These are phyloP conservation scores for Backusella parvicylindrica DNA, from an alignment of 192 early-diverging fungal genomes.

Conservation along the genomic window DNA sequence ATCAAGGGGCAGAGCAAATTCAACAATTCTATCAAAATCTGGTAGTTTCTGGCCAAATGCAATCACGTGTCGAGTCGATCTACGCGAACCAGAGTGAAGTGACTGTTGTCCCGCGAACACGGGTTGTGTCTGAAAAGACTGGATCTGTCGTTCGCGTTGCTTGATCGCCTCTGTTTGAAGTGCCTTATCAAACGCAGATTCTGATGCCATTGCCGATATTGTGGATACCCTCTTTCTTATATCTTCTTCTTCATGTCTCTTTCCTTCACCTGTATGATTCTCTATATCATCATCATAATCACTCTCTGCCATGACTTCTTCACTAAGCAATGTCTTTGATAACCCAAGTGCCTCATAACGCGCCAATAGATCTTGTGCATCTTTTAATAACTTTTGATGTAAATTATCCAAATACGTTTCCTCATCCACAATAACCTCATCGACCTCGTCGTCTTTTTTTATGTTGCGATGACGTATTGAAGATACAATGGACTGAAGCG, in stretches of 20 bases:
- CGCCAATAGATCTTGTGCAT: conserved; percentile 43
- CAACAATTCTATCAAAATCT: not conserved
- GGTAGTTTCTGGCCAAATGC: conserved; percentile 46
- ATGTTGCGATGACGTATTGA: conserved; percentile 21
- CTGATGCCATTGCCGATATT: not conserved
- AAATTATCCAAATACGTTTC: conserved; percentile 14
- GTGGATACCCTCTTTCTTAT: not conserved
- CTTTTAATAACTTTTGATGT: conserved; percentile 38
- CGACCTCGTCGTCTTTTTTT: not conserved
- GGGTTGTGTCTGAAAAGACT: not conserved
- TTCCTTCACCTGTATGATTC: not conserved
- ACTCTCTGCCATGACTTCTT: not conserved
- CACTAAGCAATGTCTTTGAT: not conserved
- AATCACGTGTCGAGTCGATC: conserved; percentile 36
- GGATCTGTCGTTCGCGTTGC: not conserved
- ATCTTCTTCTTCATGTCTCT: not conserved
- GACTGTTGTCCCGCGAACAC: not conserved
- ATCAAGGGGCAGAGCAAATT: conserved; percentile 38
- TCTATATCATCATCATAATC: not conserved
- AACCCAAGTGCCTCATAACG: conserved; percentile 46
- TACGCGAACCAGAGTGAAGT: not conserved
- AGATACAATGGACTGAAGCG: conserved; percentile 20
- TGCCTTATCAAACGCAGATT: not conserved
- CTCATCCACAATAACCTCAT: not conserved
- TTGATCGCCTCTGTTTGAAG: not conserved